A percentile compares a stretch with the other conserved stretches of the same genome.
Conservation (phyloP, 1,284 basidiomycete species). For the Xerocomus nothofagi region DNA sequence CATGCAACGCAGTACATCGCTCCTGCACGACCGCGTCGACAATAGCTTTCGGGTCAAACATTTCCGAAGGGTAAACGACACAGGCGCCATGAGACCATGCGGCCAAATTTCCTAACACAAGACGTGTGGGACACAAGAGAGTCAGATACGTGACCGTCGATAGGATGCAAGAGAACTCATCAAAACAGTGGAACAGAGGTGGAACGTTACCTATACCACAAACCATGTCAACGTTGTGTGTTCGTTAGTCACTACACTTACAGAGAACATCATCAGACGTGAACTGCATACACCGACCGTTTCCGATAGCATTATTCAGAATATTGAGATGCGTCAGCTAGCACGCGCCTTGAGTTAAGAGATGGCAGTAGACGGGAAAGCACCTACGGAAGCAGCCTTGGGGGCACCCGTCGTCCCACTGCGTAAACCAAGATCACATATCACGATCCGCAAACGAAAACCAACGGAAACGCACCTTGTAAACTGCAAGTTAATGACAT, state of each 20-base stretch:
- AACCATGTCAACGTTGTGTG: constrained; percentile 1
- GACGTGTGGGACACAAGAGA: constrained; percentile 44
- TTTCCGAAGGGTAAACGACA: constrained; percentile 73
- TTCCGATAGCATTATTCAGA: constrained; percentile 75
- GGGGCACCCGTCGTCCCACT: constrained; percentile 80
- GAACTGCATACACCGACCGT: constrained; percentile 69
- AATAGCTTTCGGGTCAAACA: constrained; percentile 62
- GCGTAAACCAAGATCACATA: constrained; percentile 5
- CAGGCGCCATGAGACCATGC: constrained; percentile 75
- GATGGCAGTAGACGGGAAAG: background rate
- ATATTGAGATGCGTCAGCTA: constrained; percentile 77
- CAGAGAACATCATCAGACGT: constrained; percentile 66
- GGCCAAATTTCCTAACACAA: constrained; percentile 80
- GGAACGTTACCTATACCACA: constrained; percentile 65
- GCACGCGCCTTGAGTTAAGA: background rate
- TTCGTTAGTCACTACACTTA: constrained; percentile 36
- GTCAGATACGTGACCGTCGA: constrained; percentile 9
- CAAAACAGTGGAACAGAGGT: constrained; percentile 85
- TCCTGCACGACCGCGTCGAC: constrained; percentile 68
- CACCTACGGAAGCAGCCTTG: constrained; percentile 73
- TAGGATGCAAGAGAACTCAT: constrained; percentile 50
- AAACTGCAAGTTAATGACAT: constrained; percentile 81
- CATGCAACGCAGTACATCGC: constrained; percentile 76
- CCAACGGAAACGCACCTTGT: constrained; percentile 56
- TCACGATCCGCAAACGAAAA: background rate